These are phyloP conservation scores for Tylopilus intermedius DNA, from an alignment of 768 basidiomycete genomes.

Conservation along the genomic window DNA sequence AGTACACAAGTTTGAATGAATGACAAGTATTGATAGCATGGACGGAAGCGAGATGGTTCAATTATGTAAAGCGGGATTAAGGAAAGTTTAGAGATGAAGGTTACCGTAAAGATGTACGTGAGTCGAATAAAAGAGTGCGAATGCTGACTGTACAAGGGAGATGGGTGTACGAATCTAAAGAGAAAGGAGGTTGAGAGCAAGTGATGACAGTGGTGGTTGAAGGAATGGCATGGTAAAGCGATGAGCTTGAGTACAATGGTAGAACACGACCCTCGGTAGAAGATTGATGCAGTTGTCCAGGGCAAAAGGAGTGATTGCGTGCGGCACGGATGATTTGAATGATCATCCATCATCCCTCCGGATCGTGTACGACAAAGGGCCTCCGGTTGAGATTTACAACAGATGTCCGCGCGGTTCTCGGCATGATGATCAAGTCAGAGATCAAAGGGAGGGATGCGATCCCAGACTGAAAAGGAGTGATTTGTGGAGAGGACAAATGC, in stretches of 20 bases:
- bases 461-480: background rate
- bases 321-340: background rate
- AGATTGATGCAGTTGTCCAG: slow-evolving; percentile 6
- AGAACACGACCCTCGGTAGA: slow-evolving; percentile 9
- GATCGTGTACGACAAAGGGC: slow-evolving; percentile 44
- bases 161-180: background rate
- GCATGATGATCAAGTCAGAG: slow-evolving; percentile 1
- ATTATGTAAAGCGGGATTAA: slow-evolving; percentile 8
- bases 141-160: slow-evolving; percentile 7
- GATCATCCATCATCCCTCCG: slow-evolving; percentile 17
- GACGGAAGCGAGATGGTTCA: background rate
- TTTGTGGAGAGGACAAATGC: slow-evolving; percentile 35
- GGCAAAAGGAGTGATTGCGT: background rate
- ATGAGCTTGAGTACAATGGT: slow-evolving; percentile 10
- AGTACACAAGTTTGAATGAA: background rate
- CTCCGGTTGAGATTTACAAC: slow-evolving; percentile 3
- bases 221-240: background rate
- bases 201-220: background rate
- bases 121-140: slow-evolving; percentile 10
- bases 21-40: background rate
- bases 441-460: background rate
- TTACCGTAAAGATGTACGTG: background rate
- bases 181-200: background rate
- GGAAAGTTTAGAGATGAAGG: background rate
- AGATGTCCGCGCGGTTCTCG: background rate